These are phyloP conservation scores for Tricholoma terreum DNA, from an alignment of 768 basidiomycete genomes.

Conservation along the genomic window DNA sequence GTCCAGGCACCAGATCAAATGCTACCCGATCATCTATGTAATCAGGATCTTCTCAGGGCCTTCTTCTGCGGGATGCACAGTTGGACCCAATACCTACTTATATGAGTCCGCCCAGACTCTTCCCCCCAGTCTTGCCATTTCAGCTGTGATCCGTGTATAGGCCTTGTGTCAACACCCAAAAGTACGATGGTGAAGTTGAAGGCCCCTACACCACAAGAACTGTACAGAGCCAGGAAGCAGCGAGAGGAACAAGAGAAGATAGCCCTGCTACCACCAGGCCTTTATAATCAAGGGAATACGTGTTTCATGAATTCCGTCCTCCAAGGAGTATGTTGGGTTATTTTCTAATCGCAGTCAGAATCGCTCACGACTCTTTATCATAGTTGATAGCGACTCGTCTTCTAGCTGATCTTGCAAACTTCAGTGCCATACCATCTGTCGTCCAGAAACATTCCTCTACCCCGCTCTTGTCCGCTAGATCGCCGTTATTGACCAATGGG, in stretches of 20 bases:
- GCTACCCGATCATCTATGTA: not conserved
- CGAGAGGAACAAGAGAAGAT: conserved; percentile 61
- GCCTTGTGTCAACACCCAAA: not conserved
- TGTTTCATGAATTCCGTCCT: conserved; percentile 97
- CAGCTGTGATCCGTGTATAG: not conserved
- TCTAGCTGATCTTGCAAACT: conserved; percentile 55
- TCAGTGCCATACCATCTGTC: conserved; percentile 43
- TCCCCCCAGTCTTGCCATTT: not conserved
- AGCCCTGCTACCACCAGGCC: conserved; percentile 67
- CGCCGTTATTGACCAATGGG: conserved; percentile 69
- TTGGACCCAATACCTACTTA: too few relatives aligned
- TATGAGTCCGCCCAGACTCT: not conserved
- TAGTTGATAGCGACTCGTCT: conserved; percentile 68
- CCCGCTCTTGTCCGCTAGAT: conserved; percentile 46
- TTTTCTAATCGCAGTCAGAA: conserved; percentile 8
- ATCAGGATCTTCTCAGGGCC: not conserved
- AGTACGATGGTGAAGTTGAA: conserved; percentile 51
- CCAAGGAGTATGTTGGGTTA: conserved; percentile 63
- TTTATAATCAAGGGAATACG: conserved; percentile 82
- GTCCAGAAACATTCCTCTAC: conserved; percentile 39
- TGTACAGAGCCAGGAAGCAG: conserved; percentile 53
- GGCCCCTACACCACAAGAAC: conserved; percentile 58
- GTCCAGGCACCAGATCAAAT: too few relatives aligned
- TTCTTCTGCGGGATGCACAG: too few relatives aligned
- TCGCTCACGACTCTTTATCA: conserved; percentile 2